Evolutionary conservation across 305 asterid species (phyloP).

Genomic region (Fraxinus nigra): DNA sequence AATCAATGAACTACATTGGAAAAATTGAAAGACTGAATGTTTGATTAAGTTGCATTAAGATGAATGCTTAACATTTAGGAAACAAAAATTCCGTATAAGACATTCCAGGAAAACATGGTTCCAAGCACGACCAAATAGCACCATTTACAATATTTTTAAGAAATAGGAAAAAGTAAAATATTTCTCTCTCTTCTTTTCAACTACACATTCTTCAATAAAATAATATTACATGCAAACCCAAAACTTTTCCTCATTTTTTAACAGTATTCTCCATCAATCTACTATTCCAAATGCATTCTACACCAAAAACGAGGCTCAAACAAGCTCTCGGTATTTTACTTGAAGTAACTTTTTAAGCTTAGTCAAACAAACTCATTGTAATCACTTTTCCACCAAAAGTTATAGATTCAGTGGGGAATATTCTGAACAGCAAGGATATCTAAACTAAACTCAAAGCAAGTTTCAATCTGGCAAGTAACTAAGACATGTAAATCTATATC

Average conservation of each 20-base stretch:
- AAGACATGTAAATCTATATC: not conserved
- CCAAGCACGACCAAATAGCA: not conserved
- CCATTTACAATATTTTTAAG: not conserved
- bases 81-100: not conserved
- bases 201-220: too few relatives aligned
- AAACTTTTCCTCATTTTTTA: too few relatives aligned
- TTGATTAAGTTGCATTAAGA: not conserved
- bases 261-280: too few relatives aligned
- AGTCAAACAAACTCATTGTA: not conserved
- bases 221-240: too few relatives aligned
- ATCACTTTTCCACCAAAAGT: not conserved
- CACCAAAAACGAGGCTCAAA: too few relatives aligned
- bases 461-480: not conserved
- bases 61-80: not conserved
- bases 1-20: slow-evolving; percentile 64
- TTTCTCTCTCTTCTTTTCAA: too few relatives aligned
- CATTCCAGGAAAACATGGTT: not conserved
- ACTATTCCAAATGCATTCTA: too few relatives aligned
- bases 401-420: not conserved
- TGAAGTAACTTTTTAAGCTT: not conserved
- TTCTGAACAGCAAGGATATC: not conserved
- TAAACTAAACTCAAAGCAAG: not conserved
- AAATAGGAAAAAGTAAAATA: too few relatives aligned
- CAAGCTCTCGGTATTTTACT: not conserved
- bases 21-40: not conserved